These are phyloP conservation scores for Cryptosporidium xiaoi DNA, from an alignment of 169 alveolate genomes.

Conservation along the genomic window DNA sequence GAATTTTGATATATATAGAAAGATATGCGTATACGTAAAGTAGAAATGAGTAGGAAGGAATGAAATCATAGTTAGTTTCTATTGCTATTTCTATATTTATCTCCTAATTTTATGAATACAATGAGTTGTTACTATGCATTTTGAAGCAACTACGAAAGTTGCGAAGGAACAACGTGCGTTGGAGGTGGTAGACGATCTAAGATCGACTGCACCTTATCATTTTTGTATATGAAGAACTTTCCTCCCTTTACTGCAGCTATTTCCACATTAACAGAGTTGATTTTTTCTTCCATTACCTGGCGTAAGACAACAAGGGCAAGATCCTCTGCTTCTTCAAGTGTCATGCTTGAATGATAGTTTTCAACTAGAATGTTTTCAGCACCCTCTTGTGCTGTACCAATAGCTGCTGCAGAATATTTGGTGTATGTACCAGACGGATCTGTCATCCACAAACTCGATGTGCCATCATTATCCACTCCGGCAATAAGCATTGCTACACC, in stretches of 20 bases:
- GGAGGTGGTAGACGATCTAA: constrained; percentile 73
- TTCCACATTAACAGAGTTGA: constrained; percentile 94
- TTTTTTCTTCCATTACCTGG: constrained; percentile 98
- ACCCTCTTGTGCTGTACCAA: constrained; percentile 96
- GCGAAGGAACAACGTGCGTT: constrained; percentile 63
- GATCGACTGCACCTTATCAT: constrained; percentile 1
- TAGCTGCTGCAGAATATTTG: constrained; percentile 95
- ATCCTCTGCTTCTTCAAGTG: constrained; percentile 93
- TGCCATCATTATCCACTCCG: constrained; percentile 93
- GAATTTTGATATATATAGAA: background rate
- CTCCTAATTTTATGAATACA: constrained; percentile 1
- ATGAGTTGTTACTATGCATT: background rate
- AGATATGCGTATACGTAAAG: too few relatives aligned
- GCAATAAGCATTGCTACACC: constrained; percentile 98
- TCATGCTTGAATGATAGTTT: constrained; percentile 92
- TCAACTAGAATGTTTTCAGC: constrained; percentile 96
- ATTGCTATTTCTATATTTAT: background rate
- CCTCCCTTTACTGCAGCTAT: constrained; percentile 85
- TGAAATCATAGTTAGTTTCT: background rate
- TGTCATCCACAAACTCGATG: constrained; percentile 94
- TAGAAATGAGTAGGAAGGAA: background rate
- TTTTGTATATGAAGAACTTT: constrained; percentile 34
- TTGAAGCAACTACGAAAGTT: constrained; percentile 10
- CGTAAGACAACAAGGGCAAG: constrained; percentile 94
- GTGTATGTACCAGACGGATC: constrained; percentile 99